Base-by-base conservation (phyloP, 2,329 filamentous ascomycete genomes). In the Zymoseptoria crescenta region DNA sequence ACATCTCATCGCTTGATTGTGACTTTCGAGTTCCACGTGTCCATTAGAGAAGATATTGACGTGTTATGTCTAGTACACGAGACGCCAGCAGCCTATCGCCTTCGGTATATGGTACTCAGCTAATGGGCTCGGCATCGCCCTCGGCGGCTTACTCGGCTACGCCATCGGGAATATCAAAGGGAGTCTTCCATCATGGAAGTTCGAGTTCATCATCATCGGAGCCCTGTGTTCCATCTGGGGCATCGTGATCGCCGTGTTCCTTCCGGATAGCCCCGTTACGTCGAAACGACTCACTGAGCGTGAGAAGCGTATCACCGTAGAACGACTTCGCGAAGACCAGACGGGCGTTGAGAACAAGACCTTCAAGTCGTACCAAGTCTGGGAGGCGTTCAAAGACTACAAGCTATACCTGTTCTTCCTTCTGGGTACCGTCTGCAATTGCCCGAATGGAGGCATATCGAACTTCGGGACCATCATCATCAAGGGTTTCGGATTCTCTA, bases 201-300 rank as follows among this genome's bases (percentile, higher is more conserved):
- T 85, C 63, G 84, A 88, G 57, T 88, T 88, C 67, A 72, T 89
- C 16, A 80, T 88, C n/a, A 84, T 77, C 2, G 76, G 76, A 3
- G 68, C 81, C 0, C 75, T 87, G 9, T 87, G 83, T 59, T 76
- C 81, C 16, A 59, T 76, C 10, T 87, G 84, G 80, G 85, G 82
- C 1, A 76, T 86, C 7, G 72, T 83, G 9, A 81, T 87, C 67
- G 65, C 60, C 55, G 64, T 70, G 20, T 66, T 69, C 63, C 52
- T 70, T 4, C 68, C 68, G 0, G 67, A 70, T 81, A 79, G 59
- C 0, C 84, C 83, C 0, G 75, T 81, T 20, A 82, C 79, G 1
- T 80, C 81, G 13, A 76, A 77, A 45, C 79, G 80, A 4, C 76
- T 86, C 54, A 77, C 71, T 5, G 72, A 74, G 27, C 74, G 77